phyloP scores from a whole-genome alignment of 1,284 basidiomycete genomes.

The Flammula alnicola region DNA sequence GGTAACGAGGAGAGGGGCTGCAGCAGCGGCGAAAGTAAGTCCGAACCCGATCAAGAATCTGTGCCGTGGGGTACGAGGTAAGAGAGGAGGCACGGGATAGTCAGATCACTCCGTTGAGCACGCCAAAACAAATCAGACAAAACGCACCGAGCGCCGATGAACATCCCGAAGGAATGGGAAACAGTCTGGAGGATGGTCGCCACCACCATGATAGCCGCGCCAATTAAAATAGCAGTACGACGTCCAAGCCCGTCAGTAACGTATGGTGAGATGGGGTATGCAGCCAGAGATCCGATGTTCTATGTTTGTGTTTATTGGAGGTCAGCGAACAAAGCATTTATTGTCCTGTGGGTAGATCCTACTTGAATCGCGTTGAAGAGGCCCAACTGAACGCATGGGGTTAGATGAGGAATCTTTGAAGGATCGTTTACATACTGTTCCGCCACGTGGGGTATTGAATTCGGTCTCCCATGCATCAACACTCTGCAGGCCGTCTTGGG shows the following conservation, averaged over 20 bases:
- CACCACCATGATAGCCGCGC: slow-evolving; percentile 64
- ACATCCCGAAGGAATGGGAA: slow-evolving; percentile 74
- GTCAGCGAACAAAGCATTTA: background rate
- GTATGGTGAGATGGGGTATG: slow-evolving; percentile 67
- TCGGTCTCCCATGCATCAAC: slow-evolving; percentile 43
- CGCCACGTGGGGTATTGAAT: slow-evolving; percentile 49
- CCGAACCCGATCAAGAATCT: slow-evolving; percentile 61
- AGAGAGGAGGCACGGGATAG: background rate
- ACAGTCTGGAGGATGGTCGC: slow-evolving; percentile 70
- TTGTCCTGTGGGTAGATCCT: background rate
- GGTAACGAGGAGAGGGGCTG: slow-evolving; percentile 58
- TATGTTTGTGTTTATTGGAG: slow-evolving; percentile 27
- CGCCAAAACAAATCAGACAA: background rate
- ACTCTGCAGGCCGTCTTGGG: slow-evolving; percentile 44
- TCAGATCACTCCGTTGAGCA: background rate
- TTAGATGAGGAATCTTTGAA: background rate
- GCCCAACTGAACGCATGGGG: slow-evolving; percentile 44
- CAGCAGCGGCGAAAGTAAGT: slow-evolving; percentile 52
- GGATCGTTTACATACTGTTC: slow-evolving; percentile 31
- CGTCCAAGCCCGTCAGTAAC: slow-evolving; percentile 71
- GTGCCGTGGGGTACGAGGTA: background rate
- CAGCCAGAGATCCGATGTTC: slow-evolving; percentile 63
- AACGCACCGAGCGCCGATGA: slow-evolving; percentile 70
- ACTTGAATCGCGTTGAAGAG: slow-evolving; percentile 72
- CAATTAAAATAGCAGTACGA: slow-evolving; percentile 60